Percentiles rank a stretch among this genome's conserved stretches.
Conservation (phyloP, 148 eudicot genomes). For the Fagopyrum tataricum region DNA sequence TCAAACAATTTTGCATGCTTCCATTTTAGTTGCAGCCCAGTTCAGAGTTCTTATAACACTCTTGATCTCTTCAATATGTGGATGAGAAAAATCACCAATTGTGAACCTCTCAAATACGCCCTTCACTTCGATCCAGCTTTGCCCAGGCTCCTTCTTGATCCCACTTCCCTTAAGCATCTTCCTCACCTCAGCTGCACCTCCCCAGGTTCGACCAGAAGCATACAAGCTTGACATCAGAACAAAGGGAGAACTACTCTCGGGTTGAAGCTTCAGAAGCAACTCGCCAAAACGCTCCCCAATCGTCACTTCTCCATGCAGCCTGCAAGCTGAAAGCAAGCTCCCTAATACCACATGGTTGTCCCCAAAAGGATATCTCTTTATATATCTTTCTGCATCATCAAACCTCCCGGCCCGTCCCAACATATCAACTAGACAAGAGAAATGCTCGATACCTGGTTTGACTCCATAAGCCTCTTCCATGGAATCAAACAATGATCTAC, state of each 20-base stretch:
- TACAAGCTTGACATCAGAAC: slow-evolving; percentile 48
- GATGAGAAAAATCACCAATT: slow-evolving; percentile 40
- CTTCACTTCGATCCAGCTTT: slow-evolving; percentile 43
- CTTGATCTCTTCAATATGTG: slow-evolving; percentile 29
- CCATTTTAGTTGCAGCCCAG: slow-evolving; percentile 7
- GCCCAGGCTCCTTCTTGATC: slow-evolving; percentile 45
- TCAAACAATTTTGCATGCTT: neutral
- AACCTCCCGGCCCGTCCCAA: slow-evolving; percentile 46
- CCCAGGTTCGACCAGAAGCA: slow-evolving; percentile 48
- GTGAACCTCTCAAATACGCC: slow-evolving; percentile 41
- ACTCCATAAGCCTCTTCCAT: slow-evolving; percentile 30
- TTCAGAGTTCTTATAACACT: slow-evolving; percentile 16
- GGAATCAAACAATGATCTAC: slow-evolving; percentile 28
- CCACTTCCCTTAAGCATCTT: slow-evolving; percentile 45
- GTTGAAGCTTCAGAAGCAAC: slow-evolving; percentile 29
- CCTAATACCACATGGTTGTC: slow-evolving; percentile 39
- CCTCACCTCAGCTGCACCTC: slow-evolving; percentile 35
- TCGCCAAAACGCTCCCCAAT: slow-evolving; percentile 39
- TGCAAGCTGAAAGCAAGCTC: slow-evolving; percentile 47
- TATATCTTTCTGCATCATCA: slow-evolving; percentile 33
- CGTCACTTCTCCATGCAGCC: slow-evolving; percentile 35
- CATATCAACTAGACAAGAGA: slow-evolving; percentile 52
- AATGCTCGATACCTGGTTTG: slow-evolving; percentile 37
- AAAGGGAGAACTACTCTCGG: slow-evolving; percentile 39
- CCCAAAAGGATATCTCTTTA: slow-evolving; percentile 25